Evolutionary conservation across 345 rosid genomes (phyloP).

Genomic region (Citrus hindsii): DNA sequence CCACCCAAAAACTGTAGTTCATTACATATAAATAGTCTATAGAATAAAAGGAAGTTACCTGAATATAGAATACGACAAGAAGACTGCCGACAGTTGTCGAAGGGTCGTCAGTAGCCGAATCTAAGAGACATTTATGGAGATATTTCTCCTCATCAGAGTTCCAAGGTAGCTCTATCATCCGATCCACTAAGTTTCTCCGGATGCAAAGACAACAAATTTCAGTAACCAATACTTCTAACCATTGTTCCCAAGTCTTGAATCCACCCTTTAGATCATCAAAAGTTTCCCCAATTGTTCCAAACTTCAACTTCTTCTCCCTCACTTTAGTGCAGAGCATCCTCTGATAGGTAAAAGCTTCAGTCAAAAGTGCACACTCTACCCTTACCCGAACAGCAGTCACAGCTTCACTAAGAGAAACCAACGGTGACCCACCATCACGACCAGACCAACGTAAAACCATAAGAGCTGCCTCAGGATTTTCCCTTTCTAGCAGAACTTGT

Average conservation of each 20-base stretch:
- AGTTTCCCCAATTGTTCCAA: slow-evolving; percentile 30
- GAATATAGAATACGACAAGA: slow-evolving; percentile 84
- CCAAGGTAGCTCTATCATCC: slow-evolving; percentile 93
- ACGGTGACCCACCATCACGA: slow-evolving; percentile 61
- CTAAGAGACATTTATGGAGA: slow-evolving; percentile 73
- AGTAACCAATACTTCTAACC: slow-evolving; percentile 79
- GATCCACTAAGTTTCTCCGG: slow-evolving; percentile 76
- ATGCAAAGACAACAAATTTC: slow-evolving; percentile 93
- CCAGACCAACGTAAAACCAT: slow-evolving; percentile 94
- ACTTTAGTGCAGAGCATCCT: slow-evolving; percentile 70
- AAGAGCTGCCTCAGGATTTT: slow-evolving; percentile 72
- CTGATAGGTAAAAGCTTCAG: slow-evolving; percentile 91
- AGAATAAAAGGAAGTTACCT: slow-evolving; percentile 41
- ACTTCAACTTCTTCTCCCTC: slow-evolving; percentile 52
- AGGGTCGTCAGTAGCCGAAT: slow-evolving; percentile 72
- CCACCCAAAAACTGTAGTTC: too few species aligned
- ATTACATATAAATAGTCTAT: neutral
- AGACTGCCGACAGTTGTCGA: slow-evolving; percentile 71
- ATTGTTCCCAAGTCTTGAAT: slow-evolving; percentile 58
- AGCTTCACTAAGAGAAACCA: slow-evolving; percentile 74
- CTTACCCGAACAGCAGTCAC: slow-evolving; percentile 85
- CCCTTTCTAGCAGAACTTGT: slow-evolving; percentile 88
- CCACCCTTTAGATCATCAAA: slow-evolving; percentile 35
- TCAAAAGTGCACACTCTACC: slow-evolving; percentile 86
- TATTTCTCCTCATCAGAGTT: slow-evolving; percentile 84